phyloP scores from a whole-genome alignment of 2,329 filamentous ascomycete species.

The Beauveria sp. region DNA sequence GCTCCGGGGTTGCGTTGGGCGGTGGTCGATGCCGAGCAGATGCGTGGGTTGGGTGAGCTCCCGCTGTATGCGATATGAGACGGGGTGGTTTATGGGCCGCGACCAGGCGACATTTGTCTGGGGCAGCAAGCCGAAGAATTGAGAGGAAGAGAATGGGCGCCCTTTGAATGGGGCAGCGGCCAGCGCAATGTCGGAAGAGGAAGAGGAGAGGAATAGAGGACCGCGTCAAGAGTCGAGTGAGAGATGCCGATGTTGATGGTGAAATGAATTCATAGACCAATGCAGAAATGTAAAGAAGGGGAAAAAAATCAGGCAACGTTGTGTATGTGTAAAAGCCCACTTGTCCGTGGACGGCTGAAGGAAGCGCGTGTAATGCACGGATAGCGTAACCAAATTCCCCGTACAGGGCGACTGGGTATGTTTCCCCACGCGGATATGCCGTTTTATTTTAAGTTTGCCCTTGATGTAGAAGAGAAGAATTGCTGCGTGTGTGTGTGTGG shows the following conservation, averaged over 20 bases:
- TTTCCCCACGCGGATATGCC: neutral
- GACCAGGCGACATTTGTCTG: constrained; percentile 1
- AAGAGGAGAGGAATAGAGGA: neutral
- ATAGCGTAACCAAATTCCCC: neutral
- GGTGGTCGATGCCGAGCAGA: neutral
- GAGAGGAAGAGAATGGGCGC: neutral
- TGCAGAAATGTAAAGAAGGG: neutral
- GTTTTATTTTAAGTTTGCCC: neutral
- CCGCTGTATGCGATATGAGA: neutral
- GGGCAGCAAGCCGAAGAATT: neutral
- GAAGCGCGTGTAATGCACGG: neutral
- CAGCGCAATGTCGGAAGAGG: neutral
- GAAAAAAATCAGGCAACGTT: neutral
- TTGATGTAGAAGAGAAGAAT: neutral
- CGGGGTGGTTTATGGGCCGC: constrained; percentile 6
- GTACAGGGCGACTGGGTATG: neutral
- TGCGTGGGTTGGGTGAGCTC: constrained; percentile 9
- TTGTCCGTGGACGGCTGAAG: constrained; percentile 3
- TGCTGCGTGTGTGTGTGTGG: too few relatives aligned
- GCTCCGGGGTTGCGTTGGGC: neutral
- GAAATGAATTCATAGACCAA: neutral
- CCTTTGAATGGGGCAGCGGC: neutral
- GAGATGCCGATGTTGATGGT: neutral
- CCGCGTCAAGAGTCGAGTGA: neutral
- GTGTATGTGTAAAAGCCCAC: constrained; percentile 1